Percentiles rank a stretch among this genome's conserved stretches.
These are phyloP conservation scores for Pisolithus thermaeus DNA, from an alignment of 1,284 basidiomycete species.

Conservation along the genomic window DNA sequence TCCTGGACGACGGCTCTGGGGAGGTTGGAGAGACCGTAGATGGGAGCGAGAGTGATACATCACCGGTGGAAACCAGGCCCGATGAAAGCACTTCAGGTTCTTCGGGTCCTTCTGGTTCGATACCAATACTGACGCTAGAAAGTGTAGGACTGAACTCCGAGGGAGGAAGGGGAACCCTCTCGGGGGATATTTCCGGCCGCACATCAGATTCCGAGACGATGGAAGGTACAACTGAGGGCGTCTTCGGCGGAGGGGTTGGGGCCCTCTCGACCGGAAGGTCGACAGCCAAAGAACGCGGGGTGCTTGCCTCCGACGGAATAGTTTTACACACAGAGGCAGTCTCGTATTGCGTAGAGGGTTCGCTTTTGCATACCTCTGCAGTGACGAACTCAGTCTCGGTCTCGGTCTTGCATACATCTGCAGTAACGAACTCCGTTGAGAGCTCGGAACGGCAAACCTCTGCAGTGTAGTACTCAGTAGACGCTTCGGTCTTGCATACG, in stretches of 20 bases:
- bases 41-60: conserved; percentile 21
- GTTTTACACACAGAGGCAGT: conserved; percentile 44
- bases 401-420: conserved; percentile 44
- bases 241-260: conserved; percentile 24
- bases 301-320: conserved; percentile 36
- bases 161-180: conserved; percentile 34
- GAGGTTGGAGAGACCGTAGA: conserved; percentile 21
- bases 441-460: conserved; percentile 46
- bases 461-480: conserved; percentile 43
- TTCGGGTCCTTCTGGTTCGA: conserved; percentile 20
- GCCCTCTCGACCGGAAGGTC: conserved; percentile 20
- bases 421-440: conserved; percentile 37
- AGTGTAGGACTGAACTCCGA: conserved; percentile 31
- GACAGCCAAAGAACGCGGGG: conserved; percentile 30
- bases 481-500: conserved; percentile 29
- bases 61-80: conserved; percentile 18
- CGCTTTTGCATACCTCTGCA: conserved; percentile 42
- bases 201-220: conserved; percentile 26
- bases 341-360: conserved; percentile 34
- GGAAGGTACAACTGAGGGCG: conserved; percentile 25
- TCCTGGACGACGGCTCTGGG: conserved; percentile 15
- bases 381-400: conserved; percentile 46
- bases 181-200: conserved; percentile 26
- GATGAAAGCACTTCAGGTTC: conserved; percentile 6
- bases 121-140: conserved; percentile 19